Base-by-base conservation (phyloP, 2,329 filamentous ascomycete species). In the Ceratocystis huliohia region DNA sequence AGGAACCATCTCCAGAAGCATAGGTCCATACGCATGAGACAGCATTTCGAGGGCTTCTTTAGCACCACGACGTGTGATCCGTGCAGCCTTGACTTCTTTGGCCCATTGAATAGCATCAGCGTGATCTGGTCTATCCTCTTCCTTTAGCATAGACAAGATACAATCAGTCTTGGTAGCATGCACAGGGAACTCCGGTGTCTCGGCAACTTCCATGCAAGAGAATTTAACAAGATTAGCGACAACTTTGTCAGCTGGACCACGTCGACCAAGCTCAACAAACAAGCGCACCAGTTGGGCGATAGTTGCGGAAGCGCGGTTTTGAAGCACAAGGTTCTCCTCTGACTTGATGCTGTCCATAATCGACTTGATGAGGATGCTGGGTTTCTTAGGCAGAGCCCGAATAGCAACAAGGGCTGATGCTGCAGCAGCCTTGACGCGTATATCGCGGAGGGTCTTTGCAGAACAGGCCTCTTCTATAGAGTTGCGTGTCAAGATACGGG, bases 291-390 rank as follows among this genome's bases (percentile, higher is more conserved):
- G 84, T 48, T 83, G 84, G 5, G 91, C 90, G 64, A 99, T 88
- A 2, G 91, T 92, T 15, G 84, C 84, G 1, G 92, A 90, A 33
- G 93, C 96, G 28, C 93, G 88, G 71, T 84, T 85, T 74, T 99
- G 94, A 1, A 99, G 80, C 70, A 94, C 89, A 33, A 88, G 77
- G 72, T 95, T 97, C 72, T 96, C 94, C 74, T 99, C 95, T 46
- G 86, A 87, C 76, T 97, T 99, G 73, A 99, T 84, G 72, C 93
- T 97, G 74, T 99, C 94, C 94, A 99, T 99, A 76, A 99, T 89
- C 1, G 87, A 90, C 76, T 96, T 96, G 77, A 99, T 99, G 13
- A 96, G 85, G 20, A 87, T 84, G 69, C 90, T 91, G 8, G 93
- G 91, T 74, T 96, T 97, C 82, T 96, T 97, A 0, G 95, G 93